Base-by-base conservation (phyloP, 148 eudicot species). In the Pouteria glomerata region DNA sequence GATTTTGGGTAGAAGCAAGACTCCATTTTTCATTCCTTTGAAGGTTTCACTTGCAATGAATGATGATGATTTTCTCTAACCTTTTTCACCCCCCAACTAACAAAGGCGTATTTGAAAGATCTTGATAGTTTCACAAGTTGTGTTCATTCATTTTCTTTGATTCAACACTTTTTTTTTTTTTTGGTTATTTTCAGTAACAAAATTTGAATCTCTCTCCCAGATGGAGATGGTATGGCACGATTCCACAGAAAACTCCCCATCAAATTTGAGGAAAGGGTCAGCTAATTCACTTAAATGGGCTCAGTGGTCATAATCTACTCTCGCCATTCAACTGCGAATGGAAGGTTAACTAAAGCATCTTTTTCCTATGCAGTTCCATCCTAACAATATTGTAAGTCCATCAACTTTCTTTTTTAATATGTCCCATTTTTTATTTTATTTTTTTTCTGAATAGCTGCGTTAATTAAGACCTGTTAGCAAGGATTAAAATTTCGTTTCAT, bases 211-310 rank as follows among this genome's bases (percentile, higher is more conserved):
- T 23, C 41, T 68, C 45, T 72, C 52, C 30, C 82, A 95, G 98
- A 81, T 95, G 91, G 98, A 89, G 86, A 76, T 87, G 82, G 83
- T 88, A 41, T 95, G 98, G 98, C 86, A 86, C 57, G 87, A 89
- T 79, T 74, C 85, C 34, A 51, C 83, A n/a, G 81, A 80, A 71
- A 72, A 42, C 57, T 79, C 87, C 57, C 72, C 90, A 27, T 71
- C 83, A 30, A 83, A 82, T 68, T 78, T 81, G 65, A 74, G 75
- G 73, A 87, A 74, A 58, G 78, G 63, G 76, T 80, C 89, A n/a
- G 62, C 81, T 51, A 78, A 78, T 57, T 82, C 94, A 58, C 80
- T 79, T 52, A 83, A 78, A 78, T 89, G 90, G 96, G 80, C 85
- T 19, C 64, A 66, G 57, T 88, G 87, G 87, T 78, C 72, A 63